Conservation (phyloP, 108 stramenopile species). For the Aurantiochytrium sp. region DNA sequence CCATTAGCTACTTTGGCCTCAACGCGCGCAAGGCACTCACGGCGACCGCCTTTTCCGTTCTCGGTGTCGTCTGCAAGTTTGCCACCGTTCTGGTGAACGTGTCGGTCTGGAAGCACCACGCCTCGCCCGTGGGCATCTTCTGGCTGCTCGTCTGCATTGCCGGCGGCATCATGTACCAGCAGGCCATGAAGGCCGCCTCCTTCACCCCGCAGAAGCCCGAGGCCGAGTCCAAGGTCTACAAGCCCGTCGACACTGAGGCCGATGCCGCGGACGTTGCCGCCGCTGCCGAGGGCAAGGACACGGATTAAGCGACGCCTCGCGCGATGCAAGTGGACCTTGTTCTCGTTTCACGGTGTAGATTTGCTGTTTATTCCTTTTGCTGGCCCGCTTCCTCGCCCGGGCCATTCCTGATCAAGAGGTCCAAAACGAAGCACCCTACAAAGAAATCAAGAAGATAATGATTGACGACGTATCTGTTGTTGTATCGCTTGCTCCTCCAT, state of each 20-base stretch:
- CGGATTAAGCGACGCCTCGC: no score
- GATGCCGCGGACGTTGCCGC: background rate
- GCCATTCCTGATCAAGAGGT: no score
- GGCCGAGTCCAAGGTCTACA: background rate
- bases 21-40: constrained; percentile 10
- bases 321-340: no score
- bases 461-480: no score
- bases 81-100: constrained; percentile 10
- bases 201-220: background rate
- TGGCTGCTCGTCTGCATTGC: constrained; percentile 24
- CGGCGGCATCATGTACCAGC: constrained; percentile 18
- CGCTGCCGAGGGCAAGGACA: background rate
- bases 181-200: background rate
- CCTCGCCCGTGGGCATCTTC: constrained; percentile 22
- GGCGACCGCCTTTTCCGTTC: constrained; percentile 9
- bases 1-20: constrained; percentile 21
- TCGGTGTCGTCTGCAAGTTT: constrained; percentile 27
- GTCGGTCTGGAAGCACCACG: constrained; percentile 3
- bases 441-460: no score
- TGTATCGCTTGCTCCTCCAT: no score
- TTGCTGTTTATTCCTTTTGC: no score
- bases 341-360: no score
- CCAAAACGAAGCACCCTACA: no score
- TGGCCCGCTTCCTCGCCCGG: no score
- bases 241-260: background rate